These are phyloP conservation scores for Protomyces macrosporus DNA, from an alignment of 1,139 yeast genomes.

Conservation along the genomic window DNA sequence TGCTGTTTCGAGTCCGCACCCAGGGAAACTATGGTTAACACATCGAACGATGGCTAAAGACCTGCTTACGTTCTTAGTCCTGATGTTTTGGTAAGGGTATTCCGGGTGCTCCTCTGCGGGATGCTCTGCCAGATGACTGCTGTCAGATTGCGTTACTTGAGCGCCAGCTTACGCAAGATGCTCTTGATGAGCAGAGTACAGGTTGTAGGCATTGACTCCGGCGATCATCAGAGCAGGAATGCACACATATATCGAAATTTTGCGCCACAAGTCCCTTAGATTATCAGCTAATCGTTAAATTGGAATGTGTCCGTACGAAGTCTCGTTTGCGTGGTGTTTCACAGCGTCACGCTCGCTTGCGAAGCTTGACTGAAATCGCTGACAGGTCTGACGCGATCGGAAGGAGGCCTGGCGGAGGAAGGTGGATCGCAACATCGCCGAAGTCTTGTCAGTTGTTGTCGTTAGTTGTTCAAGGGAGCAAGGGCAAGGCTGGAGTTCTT, in stretches of 20 bases:
- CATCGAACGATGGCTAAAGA: background rate
- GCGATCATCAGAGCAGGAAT: constrained; percentile 71
- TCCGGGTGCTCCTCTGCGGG: constrained; percentile 42
- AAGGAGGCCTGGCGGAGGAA: no score
- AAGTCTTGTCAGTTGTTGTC: no score
- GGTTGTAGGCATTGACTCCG: constrained; percentile 70
- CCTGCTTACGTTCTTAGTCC: constrained; percentile 55
- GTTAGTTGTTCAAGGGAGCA: no score
- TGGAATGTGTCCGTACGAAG: background rate
- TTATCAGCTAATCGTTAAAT: background rate
- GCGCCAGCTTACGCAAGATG: constrained; percentile 78
- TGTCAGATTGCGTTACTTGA: no score
- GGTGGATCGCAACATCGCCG: no score
- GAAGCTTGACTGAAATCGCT: constrained; percentile 7
- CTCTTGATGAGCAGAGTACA: constrained; percentile 81
- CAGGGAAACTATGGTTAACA: background rate
- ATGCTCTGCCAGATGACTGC: constrained; percentile 33
- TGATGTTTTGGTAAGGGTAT: constrained; percentile 84
- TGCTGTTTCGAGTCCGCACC: no score
- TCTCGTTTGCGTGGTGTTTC: constrained; percentile 19
- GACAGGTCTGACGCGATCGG: background rate
- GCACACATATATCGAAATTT: constrained; percentile 71
- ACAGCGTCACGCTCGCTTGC: constrained; percentile 18
- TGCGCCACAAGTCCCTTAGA: constrained; percentile 57
- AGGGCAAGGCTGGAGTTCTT: no score